Conservation (phyloP, 768 basidiomycete species). For the Podaxis sp. region DNA sequence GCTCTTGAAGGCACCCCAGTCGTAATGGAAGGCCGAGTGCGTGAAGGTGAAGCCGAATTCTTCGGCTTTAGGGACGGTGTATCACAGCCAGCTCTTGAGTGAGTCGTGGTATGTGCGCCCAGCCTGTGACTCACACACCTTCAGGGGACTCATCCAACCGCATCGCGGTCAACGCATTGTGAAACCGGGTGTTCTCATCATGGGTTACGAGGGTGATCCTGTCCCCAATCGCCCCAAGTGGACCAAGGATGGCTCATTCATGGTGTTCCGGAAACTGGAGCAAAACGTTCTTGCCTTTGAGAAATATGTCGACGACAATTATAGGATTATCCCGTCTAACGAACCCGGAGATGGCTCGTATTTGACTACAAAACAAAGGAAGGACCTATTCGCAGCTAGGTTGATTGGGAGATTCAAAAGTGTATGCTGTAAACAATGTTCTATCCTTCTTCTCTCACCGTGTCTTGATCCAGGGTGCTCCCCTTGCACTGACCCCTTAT, state of each 20-base stretch:
- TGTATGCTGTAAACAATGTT: background rate
- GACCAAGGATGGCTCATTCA: constrained; percentile 33
- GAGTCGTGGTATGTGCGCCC: too few species aligned
- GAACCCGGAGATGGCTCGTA: background rate
- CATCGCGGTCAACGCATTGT: too few species aligned
- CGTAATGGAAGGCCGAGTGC: too few species aligned
- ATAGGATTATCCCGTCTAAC: background rate
- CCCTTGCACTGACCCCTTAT: constrained; percentile 27
- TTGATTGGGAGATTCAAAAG: constrained; percentile 25
- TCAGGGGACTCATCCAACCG: too few species aligned
- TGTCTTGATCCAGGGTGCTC: constrained; percentile 27
- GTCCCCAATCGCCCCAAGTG: constrained; percentile 25
- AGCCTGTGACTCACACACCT: too few species aligned
- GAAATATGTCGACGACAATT: constrained; percentile 17
- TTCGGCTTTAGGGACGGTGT: too few species aligned
- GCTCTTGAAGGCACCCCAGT: too few species aligned
- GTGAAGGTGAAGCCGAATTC: too few species aligned
- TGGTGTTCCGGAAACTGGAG: constrained; percentile 35
- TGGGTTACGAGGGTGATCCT: too few species aligned
- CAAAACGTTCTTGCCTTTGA: constrained; percentile 31
- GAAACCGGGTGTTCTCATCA: too few species aligned
- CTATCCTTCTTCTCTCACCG: background rate
- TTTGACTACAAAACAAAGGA: constrained; percentile 18
- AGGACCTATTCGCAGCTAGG: constrained; percentile 28
- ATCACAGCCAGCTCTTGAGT: too few species aligned